Evolutionary conservation across 805 yeast species (phyloP).

Genomic region (Brettanomyces naardenensis): DNA sequence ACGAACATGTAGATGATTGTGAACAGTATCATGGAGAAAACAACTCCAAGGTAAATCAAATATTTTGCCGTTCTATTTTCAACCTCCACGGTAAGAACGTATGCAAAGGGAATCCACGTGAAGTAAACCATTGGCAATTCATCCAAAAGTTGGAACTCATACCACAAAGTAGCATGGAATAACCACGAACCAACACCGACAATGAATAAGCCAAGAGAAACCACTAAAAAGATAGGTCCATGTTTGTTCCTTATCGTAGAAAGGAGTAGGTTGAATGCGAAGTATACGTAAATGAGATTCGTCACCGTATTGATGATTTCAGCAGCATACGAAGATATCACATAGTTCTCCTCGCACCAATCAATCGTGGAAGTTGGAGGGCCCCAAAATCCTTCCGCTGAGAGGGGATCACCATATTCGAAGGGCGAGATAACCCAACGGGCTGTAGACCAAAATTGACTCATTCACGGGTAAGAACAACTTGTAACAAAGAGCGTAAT

Average conservation of each 20-base stretch:
- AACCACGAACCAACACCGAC: slow-evolving; percentile 93
- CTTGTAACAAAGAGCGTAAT: too few relatives aligned
- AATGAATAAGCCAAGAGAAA: slow-evolving; percentile 67
- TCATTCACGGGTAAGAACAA: too few relatives aligned
- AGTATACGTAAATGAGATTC: slow-evolving; percentile 43
- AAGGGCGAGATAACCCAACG: background rate
- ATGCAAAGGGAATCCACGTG: slow-evolving; percentile 74
- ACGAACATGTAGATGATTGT: slow-evolving; percentile 43
- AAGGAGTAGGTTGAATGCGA: slow-evolving; percentile 29
- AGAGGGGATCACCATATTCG: slow-evolving; percentile 14
- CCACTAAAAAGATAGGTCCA: slow-evolving; percentile 61
- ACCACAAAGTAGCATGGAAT: slow-evolving; percentile 88
- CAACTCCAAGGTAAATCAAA: slow-evolving; percentile 12
- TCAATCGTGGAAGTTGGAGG: slow-evolving; percentile 83
- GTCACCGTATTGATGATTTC: slow-evolving; percentile 88
- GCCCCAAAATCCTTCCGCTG: slow-evolving; percentile 60
- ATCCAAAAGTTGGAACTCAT: slow-evolving; percentile 81
- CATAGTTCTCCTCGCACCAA: slow-evolving; percentile 96
- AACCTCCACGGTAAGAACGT: slow-evolving; percentile 20
- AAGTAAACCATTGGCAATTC: slow-evolving; percentile 96
- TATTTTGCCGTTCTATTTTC: slow-evolving; percentile 2
- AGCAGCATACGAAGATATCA: slow-evolving; percentile 76
- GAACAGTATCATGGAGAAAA: slow-evolving; percentile 10
- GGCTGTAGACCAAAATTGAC: background rate
- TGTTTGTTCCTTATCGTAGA: slow-evolving; percentile 52